These are phyloP conservation scores for Akanthomyces muscarius DNA, from an alignment of 2,329 filamentous ascomycete species.

Conservation along the genomic window DNA sequence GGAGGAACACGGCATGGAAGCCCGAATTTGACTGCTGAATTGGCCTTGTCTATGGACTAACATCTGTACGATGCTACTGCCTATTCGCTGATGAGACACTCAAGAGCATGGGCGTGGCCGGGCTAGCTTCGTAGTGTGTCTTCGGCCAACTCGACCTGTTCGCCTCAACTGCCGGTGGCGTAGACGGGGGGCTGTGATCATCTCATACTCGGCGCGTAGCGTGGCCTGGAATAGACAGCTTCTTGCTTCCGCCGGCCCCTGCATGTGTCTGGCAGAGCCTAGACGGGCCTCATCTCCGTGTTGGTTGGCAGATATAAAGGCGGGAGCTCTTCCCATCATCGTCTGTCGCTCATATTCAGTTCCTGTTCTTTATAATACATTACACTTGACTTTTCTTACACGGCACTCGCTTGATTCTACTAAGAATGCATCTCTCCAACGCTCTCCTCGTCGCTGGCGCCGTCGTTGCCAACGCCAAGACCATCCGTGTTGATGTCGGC, in stretches of 20 bases:
- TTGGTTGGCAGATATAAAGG: neutral
- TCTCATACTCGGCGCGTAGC: neutral
- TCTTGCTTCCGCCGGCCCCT: neutral
- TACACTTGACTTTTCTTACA: neutral
- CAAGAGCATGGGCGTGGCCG: too few relatives aligned
- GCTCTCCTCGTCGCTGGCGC: neutral
- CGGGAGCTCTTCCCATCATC: too few relatives aligned
- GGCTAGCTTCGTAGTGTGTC: too few relatives aligned
- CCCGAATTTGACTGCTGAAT: too few relatives aligned
- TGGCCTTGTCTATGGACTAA: too few relatives aligned
- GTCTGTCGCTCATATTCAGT: neutral
- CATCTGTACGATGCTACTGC: too few relatives aligned
- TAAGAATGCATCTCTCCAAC: slow-evolving; percentile 5
- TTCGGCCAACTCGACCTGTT: neutral
- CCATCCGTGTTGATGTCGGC: slow-evolving; percentile 45
- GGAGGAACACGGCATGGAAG: neutral
- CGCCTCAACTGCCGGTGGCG: neutral
- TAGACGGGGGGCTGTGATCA: neutral
- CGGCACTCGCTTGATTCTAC: neutral
- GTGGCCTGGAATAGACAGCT: neutral
- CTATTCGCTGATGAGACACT: too few relatives aligned
- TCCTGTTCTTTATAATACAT: neutral
- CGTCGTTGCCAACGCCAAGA: slow-evolving; percentile 22
- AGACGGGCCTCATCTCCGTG: neutral
- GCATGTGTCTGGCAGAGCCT: neutral